phyloP scores from a whole-genome alignment of 441 rosid genomes.

The Jatropha multifida region DNA sequence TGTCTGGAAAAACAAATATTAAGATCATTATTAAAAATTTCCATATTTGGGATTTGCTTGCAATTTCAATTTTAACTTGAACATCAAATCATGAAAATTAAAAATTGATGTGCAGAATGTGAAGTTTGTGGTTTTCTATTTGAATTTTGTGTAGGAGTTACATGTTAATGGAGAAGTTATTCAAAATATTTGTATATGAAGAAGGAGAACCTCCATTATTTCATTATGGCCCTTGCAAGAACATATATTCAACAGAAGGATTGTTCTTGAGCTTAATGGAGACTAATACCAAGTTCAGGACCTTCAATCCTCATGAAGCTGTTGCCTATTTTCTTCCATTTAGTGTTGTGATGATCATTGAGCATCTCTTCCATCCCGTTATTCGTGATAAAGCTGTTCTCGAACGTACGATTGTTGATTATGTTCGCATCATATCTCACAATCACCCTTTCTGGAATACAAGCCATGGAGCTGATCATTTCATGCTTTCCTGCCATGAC shows the following conservation, averaged over 20 bases:
- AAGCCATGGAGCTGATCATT: conserved; percentile 56
- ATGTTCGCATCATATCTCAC: conserved; percentile 27
- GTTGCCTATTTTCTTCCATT: conserved; percentile 44
- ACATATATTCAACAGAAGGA: conserved; percentile 46
- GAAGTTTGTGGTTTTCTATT: not conserved
- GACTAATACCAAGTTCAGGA: conserved; percentile 27
- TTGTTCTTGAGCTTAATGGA: conserved; percentile 40
- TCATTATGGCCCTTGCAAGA: conserved; percentile 44
- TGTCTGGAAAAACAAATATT: too few relatives aligned
- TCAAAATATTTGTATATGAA: conserved; percentile 47
- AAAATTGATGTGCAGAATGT: too few relatives aligned
- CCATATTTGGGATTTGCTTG: too few relatives aligned
- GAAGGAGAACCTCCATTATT: conserved; percentile 52
- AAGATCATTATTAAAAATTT: too few relatives aligned
- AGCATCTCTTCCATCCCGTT: conserved; percentile 32
- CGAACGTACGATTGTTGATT: conserved; percentile 29
- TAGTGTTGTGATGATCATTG: conserved; percentile 46
- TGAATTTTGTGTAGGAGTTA: conserved; percentile 36
- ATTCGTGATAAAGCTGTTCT: conserved; percentile 28
- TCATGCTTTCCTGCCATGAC: conserved; percentile 70
- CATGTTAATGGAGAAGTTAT: conserved; percentile 41
- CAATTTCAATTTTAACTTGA: too few relatives aligned
- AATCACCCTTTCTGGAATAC: conserved; percentile 59
- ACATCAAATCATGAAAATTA: too few relatives aligned
- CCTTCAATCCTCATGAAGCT: conserved; percentile 35